phyloP scores from a whole-genome alignment of 2,329 filamentous ascomycete genomes.

The Aspergillus chevalieri region DNA sequence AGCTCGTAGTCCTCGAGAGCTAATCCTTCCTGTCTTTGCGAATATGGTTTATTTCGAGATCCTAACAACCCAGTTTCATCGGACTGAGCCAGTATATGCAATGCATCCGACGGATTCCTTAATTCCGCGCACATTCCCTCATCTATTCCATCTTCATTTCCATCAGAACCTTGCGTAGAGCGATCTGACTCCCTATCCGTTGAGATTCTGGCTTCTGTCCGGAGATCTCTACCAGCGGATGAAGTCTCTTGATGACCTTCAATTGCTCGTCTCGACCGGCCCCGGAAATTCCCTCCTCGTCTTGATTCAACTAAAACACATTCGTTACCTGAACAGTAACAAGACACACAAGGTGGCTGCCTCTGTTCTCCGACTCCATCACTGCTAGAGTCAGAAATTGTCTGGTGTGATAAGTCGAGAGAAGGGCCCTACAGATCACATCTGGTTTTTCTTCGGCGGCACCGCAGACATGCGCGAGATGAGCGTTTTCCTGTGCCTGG shows the following conservation, averaged over 20 bases:
- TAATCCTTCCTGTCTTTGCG: not conserved
- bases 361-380: not conserved
- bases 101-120: slow-evolving; percentile 2
- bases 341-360: slow-evolving; percentile 1
- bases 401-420: not conserved
- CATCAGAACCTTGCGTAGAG: too few species aligned
- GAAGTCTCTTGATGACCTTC: too few species aligned
- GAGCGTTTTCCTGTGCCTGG: not conserved
- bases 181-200: too few species aligned
- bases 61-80: too few species aligned
- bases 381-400: not conserved
- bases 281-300: slow-evolving; percentile 9
- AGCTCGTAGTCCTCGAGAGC: not conserved
- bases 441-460: slow-evolving; percentile 5
- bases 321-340: not conserved
- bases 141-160: too few species aligned
- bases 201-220: too few species aligned
- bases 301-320: slow-evolving; percentile 6
- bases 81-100: slow-evolving; percentile 6
- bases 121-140: not conserved
- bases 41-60: too few species aligned
- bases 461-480: not conserved
- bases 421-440: slow-evolving; percentile 9
- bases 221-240: too few species aligned
- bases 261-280: too few species aligned